Evolutionary conservation across 2,329 filamentous ascomycete genomes (phyloP).

Genomic region (Sordariomycetes sp.): DNA sequence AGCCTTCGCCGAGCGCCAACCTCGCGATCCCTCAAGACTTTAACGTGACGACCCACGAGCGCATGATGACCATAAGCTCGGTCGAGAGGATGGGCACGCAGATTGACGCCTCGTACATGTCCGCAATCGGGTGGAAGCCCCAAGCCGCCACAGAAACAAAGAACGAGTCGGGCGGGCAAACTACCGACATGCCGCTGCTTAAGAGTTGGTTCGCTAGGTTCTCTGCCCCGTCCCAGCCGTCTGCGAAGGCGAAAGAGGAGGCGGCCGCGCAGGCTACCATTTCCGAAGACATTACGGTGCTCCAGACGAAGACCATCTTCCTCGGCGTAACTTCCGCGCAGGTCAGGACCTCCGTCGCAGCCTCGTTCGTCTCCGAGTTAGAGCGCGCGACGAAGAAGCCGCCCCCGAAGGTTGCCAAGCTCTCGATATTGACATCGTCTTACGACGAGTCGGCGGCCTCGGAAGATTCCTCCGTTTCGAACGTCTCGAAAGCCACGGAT

Average conservation of each 20-base stretch:
- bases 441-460: conserved; percentile 69
- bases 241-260: conserved; percentile 48
- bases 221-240: conserved; percentile 43
- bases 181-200: conserved; percentile 46
- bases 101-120: conserved; percentile 85
- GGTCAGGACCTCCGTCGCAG: conserved; percentile 61
- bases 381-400: conserved; percentile 96
- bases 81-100: conserved; percentile 80
- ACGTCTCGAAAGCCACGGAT: conserved; percentile 42
- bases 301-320: conserved; percentile 70
- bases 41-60: conserved; percentile 71
- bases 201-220: conserved; percentile 71
- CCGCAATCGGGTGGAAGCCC: conserved; percentile 73
- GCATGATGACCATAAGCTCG: conserved; percentile 72
- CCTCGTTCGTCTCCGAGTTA: conserved; percentile 68
- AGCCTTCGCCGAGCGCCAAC: conserved; percentile 62
- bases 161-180: conserved; percentile 29
- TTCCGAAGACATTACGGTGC: conserved; percentile 56
- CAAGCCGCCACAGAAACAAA: conserved; percentile 26
- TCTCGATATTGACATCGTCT: conserved; percentile 82
- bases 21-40: conserved; percentile 67
- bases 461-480: conserved; percentile 31
- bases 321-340: conserved; percentile 75
- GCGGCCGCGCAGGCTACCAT: conserved; percentile 47
- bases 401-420: conserved; percentile 73